Percentiles rank a stretch among this genome's conserved stretches.
Conservation (phyloP, 1,139 yeast species). For the Taphrina deformans region DNA sequence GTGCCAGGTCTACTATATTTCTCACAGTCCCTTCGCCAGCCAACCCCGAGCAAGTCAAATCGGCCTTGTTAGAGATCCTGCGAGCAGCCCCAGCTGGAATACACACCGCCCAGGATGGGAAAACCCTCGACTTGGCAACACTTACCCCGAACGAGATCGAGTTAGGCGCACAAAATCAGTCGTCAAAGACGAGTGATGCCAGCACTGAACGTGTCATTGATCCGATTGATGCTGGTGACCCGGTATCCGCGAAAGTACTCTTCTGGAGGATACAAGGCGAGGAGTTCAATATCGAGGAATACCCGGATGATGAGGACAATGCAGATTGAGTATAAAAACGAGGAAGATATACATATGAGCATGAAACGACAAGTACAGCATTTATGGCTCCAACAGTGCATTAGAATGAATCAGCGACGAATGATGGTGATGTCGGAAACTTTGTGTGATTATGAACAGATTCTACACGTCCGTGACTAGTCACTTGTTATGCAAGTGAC, state of each 20-base stretch:
- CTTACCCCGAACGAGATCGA: neutral
- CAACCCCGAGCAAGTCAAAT: neutral
- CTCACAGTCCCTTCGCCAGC: neutral
- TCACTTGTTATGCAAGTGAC: neutral
- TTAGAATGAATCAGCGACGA: too few species aligned
- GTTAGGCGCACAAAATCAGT: neutral
- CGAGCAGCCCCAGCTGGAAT: neutral
- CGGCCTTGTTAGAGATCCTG: neutral
- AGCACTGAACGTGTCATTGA: neutral
- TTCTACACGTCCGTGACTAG: neutral
- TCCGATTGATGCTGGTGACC: neutral
- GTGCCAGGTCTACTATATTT: neutral
- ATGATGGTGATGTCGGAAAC: too few species aligned
- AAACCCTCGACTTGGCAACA: neutral
- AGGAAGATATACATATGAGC: too few species aligned
- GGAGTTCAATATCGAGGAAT: constrained; percentile 2
- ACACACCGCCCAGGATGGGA: neutral
- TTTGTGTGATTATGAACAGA: neutral
- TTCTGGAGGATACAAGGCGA: constrained; percentile 17
- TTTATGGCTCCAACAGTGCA: too few species aligned
- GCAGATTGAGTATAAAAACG: neutral
- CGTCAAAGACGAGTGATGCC: neutral
- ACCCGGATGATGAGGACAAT: constrained; percentile 7
- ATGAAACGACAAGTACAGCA: too few species aligned
- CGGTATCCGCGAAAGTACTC: neutral